Conservation (phyloP, 169 alveolate genomes). For the Neospora caninum region DNA sequence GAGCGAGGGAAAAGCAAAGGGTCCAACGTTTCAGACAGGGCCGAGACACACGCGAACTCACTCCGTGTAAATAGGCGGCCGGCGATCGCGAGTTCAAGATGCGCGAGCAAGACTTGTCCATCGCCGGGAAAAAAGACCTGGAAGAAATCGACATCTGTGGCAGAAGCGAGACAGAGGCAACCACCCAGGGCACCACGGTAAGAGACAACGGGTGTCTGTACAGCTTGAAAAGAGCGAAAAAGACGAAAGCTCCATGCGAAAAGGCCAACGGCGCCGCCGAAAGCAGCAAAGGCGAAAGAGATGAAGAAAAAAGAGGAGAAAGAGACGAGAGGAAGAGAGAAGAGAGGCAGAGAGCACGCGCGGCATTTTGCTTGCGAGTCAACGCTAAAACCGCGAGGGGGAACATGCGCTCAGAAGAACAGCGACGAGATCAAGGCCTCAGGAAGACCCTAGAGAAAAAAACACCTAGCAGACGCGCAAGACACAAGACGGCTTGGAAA, state of each 20-base stretch:
- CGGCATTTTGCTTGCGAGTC: too few species aligned
- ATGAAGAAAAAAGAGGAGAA: neutral
- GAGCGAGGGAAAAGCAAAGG: neutral
- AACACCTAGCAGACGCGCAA: too few species aligned
- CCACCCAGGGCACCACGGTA: neutral
- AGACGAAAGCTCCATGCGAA: too few species aligned
- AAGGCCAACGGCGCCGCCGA: neutral
- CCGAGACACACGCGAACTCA: neutral
- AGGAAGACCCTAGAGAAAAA: too few species aligned
- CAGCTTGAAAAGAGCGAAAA: neutral
- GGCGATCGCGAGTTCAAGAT: constrained; percentile 62
- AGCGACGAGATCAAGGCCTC: too few species aligned
- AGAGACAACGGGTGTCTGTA: neutral
- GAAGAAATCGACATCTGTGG: constrained; percentile 69
- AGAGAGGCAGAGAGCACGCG: too few species aligned
- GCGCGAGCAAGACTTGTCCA: constrained; percentile 64
- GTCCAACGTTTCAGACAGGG: neutral
- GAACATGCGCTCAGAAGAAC: too few species aligned
- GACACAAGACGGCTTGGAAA: too few species aligned
- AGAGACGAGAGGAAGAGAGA: neutral
- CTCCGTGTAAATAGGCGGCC: constrained; percentile 68
- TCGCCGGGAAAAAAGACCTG: constrained; percentile 63
- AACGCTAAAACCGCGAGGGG: too few species aligned
- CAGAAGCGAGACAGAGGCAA: too few species aligned
- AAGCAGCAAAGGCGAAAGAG: neutral